phyloP scores from a whole-genome alignment of 1,284 basidiomycete genomes.

The Rhodotorula sp. region DNA sequence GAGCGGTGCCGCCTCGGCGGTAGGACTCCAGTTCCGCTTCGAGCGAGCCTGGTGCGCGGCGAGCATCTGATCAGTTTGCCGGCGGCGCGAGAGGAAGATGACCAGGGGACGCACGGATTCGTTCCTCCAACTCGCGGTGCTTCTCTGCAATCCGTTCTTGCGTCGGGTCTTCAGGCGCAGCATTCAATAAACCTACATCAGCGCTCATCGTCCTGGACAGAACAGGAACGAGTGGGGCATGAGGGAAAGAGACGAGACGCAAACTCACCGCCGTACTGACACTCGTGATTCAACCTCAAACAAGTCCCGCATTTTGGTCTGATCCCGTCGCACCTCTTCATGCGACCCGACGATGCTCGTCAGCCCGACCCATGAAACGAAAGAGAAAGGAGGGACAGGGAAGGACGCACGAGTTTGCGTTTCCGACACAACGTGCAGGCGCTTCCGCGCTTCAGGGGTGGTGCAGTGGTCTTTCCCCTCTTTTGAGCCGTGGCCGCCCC shows the following conservation, averaged over 20 bases:
- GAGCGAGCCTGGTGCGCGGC: constrained; percentile 31
- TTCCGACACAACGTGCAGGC: constrained; percentile 33
- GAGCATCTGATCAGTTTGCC: too few relatives aligned
- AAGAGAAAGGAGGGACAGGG: neutral
- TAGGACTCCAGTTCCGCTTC: constrained; percentile 34
- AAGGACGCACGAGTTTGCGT: constrained; percentile 28
- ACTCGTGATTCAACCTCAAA: constrained; percentile 30
- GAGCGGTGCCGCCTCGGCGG: neutral
- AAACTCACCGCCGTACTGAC: constrained; percentile 33
- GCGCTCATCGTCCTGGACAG: too few relatives aligned
- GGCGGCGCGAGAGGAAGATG: too few relatives aligned
- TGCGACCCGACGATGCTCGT: neutral
- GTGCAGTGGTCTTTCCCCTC: neutral
- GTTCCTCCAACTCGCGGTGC: constrained; percentile 27
- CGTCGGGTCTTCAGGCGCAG: constrained; percentile 35
- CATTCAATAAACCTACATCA: too few relatives aligned
- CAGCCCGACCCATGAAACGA: neutral
- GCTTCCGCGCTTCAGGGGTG: constrained; percentile 26
- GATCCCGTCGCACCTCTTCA: constrained; percentile 33
- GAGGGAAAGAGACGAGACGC: too few relatives aligned
- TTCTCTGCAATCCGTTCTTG: constrained; percentile 28
- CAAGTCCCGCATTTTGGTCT: constrained; percentile 34
- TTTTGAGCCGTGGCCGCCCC: too few relatives aligned
- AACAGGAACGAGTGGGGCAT: too few relatives aligned
- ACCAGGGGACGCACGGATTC: constrained; percentile 14